Base-by-base conservation (phyloP, 768 basidiomycete species). In the Xerocomellus intermedius region DNA sequence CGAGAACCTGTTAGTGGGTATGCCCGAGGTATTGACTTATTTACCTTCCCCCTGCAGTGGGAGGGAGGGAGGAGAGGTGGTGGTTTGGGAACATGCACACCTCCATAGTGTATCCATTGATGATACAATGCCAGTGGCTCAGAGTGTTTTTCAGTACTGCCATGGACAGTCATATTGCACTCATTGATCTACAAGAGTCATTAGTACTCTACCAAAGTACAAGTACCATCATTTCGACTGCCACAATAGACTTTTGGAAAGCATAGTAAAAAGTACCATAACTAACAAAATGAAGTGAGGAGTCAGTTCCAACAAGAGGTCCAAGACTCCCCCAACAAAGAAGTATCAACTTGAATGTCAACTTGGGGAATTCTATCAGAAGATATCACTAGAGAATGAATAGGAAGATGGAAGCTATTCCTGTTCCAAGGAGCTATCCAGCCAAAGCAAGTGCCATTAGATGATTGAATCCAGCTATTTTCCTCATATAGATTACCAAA, bases 381-480 rank as follows among this genome's bases (percentile, higher is more conserved):
- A 47, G 21, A 14, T 8, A 46, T 26, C 0, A 33, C 22, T 8
- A 35, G n/a, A 24, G 45, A 53, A 41, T 45, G 36, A 0, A 33
- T 10, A 7, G 51, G 48, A 26, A 53, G 22, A 42, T 53, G 26
- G 9, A 39, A 43, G 8, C 2, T 10, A 39, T 37, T 9, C 4
- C 45, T 56, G 30, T 42, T 46, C 57, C 57, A 58, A 42, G 57
- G 48, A 33, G 54, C 26, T 26, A 56, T 10, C 56, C 56, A 54
- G 8, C 48, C 38, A 54, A 30, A 54, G 16, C 5, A 37, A 49
- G 16, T 5, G 30, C 41, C 47, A 54, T 42, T 5, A 38, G 44
- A 56, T 24, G 44, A 56, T 19, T 50, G 45, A 26, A 58, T 46
- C 58, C 50, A 59, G 17, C 58, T 22, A 53, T 53, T 21, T 2